Evolutionary conservation across 1,284 basidiomycete species (phyloP).

Genomic region (Fomitopsis schrenkii): DNA sequence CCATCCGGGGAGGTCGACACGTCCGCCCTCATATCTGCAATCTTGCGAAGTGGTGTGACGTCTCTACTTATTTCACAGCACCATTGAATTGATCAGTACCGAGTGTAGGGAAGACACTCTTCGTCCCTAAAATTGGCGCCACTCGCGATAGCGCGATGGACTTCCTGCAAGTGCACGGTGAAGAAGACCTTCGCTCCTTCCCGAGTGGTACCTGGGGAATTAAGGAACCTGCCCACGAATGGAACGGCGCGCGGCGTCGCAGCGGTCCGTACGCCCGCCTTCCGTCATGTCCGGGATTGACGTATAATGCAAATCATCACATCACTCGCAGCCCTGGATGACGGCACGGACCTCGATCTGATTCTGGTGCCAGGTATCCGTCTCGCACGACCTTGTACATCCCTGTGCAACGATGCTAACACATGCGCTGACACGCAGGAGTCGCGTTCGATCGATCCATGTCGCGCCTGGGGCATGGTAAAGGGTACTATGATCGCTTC

Average conservation of each 20-base stretch:
- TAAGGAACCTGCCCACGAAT: slow-evolving; percentile 54
- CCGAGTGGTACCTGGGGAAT: slow-evolving; percentile 70
- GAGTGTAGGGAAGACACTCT: slow-evolving; percentile 55
- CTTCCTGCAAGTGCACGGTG: slow-evolving; percentile 55
- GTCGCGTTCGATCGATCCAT: slow-evolving; percentile 73
- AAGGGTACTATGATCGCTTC: slow-evolving; percentile 78
- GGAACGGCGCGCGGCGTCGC: slow-evolving; percentile 38
- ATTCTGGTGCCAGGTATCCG: slow-evolving; percentile 64
- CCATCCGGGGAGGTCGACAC: slow-evolving; percentile 67
- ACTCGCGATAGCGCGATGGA: slow-evolving; percentile 53
- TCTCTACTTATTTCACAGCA: slow-evolving; percentile 12
- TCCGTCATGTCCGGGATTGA: slow-evolving; percentile 3
- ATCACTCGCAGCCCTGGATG: slow-evolving; percentile 38
- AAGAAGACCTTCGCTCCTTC: slow-evolving; percentile 53
- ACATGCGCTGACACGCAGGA: slow-evolving; percentile 34
- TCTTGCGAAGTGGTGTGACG: slow-evolving; percentile 42
- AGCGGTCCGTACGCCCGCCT: slow-evolving; percentile 40
- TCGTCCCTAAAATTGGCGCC: slow-evolving; percentile 60
- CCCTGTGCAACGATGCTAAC: slow-evolving; percentile 2
- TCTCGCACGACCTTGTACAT: background rate
- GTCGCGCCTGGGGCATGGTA: slow-evolving; percentile 73
- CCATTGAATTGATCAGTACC: slow-evolving; percentile 1
- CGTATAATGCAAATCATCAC: slow-evolving; percentile 4
- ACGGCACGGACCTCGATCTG: slow-evolving; percentile 49
- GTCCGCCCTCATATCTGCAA: slow-evolving; percentile 39